Percentiles rank a stretch among this genome's conserved stretches.
Evolutionary conservation across 2,329 filamentous ascomycete species (phyloP).

Genomic region (Scorias spongiosa): DNA sequence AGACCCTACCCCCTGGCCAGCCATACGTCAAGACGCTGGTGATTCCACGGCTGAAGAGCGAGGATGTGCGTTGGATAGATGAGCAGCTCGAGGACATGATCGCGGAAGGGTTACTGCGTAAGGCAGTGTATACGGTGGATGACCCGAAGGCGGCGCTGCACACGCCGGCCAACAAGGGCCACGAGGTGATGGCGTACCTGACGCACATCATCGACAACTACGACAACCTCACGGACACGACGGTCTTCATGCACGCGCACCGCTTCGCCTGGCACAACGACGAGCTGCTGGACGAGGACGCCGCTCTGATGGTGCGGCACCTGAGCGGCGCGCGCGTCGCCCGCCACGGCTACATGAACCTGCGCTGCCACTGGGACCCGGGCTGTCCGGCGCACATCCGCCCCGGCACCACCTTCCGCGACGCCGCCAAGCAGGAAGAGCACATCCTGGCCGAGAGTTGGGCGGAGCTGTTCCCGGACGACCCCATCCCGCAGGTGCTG

Average conservation of each 20-base stretch:
- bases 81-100: slow-evolving; percentile 31
- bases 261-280: slow-evolving; percentile 45
- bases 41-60: slow-evolving; percentile 35
- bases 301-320: slow-evolving; percentile 29
- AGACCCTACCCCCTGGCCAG: slow-evolving; percentile 29
- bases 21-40: slow-evolving; percentile 41
- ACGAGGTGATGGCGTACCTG: slow-evolving; percentile 48
- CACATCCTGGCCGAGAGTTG: slow-evolving; percentile 29
- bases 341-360: slow-evolving; percentile 38
- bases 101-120: slow-evolving; percentile 20
- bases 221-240: slow-evolving; percentile 41
- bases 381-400: slow-evolving; percentile 42
- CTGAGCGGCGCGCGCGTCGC: slow-evolving; percentile 32
- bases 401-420: slow-evolving; percentile 25
- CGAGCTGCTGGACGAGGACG: slow-evolving; percentile 30
- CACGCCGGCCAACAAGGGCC: slow-evolving; percentile 42
- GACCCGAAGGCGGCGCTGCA: slow-evolving; percentile 31
- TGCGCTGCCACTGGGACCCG: slow-evolving; percentile 39
- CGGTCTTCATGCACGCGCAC: slow-evolving; percentile 47
- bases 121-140: slow-evolving; percentile 38
- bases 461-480: slow-evolving; percentile 33
- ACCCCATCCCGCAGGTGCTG: slow-evolving; percentile 34
- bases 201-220: slow-evolving; percentile 49
- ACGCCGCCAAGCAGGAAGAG: slow-evolving; percentile 28
- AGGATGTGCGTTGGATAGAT: slow-evolving; percentile 41